Percentiles rank a stretch among this genome's conserved stretches.
Evolutionary conservation across 2,329 filamentous ascomycete genomes (phyloP).

Genomic region (Microsporum canis): DNA sequence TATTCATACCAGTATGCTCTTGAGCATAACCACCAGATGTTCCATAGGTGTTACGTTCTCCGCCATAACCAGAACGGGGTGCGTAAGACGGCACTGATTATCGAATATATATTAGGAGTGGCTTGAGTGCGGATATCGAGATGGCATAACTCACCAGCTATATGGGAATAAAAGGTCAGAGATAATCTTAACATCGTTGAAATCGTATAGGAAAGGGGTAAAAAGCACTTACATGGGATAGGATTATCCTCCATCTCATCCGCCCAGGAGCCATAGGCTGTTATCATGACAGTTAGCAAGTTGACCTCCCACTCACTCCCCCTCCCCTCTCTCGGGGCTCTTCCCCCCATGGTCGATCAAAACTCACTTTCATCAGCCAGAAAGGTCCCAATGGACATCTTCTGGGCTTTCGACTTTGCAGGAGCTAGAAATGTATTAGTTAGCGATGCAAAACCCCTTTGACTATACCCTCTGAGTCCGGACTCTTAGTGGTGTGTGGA

Average conservation of each 20-base stretch:
- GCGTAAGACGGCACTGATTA: slow-evolving; percentile 25
- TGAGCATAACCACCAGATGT: not conserved
- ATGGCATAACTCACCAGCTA: slow-evolving; percentile 9
- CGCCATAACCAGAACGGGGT: slow-evolving; percentile 37
- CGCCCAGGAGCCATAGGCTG: slow-evolving; percentile 84
- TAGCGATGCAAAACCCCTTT: slow-evolving; percentile 6
- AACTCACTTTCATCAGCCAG: slow-evolving; percentile 77
- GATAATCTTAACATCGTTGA: slow-evolving; percentile 5
- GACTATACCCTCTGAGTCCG: not conserved
- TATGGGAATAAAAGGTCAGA: not conserved
- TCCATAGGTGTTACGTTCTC: slow-evolving; percentile 28
- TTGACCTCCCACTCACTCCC: not conserved
- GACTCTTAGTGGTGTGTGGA: slow-evolving; percentile 1
- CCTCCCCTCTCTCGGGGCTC: not conserved
- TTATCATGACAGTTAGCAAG: slow-evolving; percentile 20
- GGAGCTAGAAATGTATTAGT: slow-evolving; percentile 51
- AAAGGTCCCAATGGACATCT: slow-evolving; percentile 96
- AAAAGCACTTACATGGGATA: slow-evolving; percentile 52
- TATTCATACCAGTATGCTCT: not conserved
- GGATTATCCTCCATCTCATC: slow-evolving; percentile 91
- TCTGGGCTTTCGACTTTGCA: slow-evolving; percentile 86
- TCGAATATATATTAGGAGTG: not conserved
- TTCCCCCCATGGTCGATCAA: not conserved
- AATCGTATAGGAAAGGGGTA: not conserved
- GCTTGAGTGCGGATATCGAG: not conserved